Evolutionary conservation across 345 rosid species (phyloP), one percentile per base, ranked within the genome.

Genomic region (Dipteronia dyeriana): DNA sequence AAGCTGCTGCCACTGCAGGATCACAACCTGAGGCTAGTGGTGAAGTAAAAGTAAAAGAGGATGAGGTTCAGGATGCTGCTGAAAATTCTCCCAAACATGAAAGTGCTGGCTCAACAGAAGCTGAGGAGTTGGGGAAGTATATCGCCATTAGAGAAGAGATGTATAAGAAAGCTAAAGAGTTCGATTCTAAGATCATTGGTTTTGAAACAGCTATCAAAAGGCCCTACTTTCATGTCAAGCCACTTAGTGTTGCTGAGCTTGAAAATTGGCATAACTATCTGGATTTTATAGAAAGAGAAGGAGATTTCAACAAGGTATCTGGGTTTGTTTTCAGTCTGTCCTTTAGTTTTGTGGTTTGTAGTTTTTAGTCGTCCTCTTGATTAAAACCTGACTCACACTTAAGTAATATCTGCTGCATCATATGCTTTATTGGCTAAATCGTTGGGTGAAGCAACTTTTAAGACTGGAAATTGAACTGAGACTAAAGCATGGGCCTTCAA

Each of bases 391-490:
- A 85, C 94, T 89, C 82, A 91, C 99, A 92, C 92, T 92, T 87
- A 84, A 91, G 87, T 94, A 91, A 89, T 89, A 88, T 88, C 90
- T 91, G 96, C 97, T 91, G 96, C 96, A 81, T 88, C 97, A 82
- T 92, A 83, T 92, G 89, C 95, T 87, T 89, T 91, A 87, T 90
- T 94, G 98, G 98, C 94, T 92, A 90, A 90, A 88, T 86, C 91
- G 93, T 92, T 94, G 96, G 99, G 87, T 94, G 94, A 94, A 89
- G 97, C 98, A 85, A 91, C 92, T 86, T 94, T 86, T 96, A 82
- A 81, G 88, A 82, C 87, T 90, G 94, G 97, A 91, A 89, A 87
- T 90, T 92, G 92, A 89, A 89, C 93, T 94, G 98, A 91, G 92
- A 91, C 94, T 88, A 92, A 87, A 90, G 94, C 94, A 83, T 86